Evolutionary conservation across 148 eudicot species (phyloP), one percentile per base, ranked within the genome.

Genomic region (Diospyros lotus): DNA sequence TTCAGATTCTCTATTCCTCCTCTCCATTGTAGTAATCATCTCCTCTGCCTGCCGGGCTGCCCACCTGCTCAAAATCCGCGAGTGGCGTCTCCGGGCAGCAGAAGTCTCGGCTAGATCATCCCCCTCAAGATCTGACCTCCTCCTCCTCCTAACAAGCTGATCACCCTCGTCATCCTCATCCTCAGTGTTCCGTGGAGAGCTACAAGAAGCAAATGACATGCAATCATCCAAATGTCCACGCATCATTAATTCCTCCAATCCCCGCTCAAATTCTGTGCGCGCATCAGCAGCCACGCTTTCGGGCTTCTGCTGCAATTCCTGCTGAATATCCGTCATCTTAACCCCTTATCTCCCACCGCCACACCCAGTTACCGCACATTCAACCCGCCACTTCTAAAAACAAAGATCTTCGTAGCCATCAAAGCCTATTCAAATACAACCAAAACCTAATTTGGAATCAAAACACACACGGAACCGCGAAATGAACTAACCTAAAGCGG

Each of bases 31-130:
- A 68, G 7, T 38, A 79, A 66, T 78, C 66, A 63, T 76, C 77
- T 74, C 67, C 74, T 6, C 28, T 0, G 99, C 98, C 76, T 93
- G 97, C 68, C 96, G 84, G 2, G 98, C 97, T 58, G 98, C 98
- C 98, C 96, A 93, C 77, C 91, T 67, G 64, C 97, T 87, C 85
- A 94, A 82, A 59, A 92, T 90, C 79, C 93, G 75, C 0, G 97
- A 92, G 58, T 93, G 99, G 18, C 93, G 79, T 81, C 97, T 87
- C 75, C 99, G 85, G 43, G 99, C 99, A 44, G 96, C 96, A 73
- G 99, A 93, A 53, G 99, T 85, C 80, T 95, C 99, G 0, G 99
- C 97, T 51, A 95, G 83, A 84, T 95, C 99, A 79, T 92, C 97
- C 15, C 92, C 97, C 66, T 93, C 97, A 9, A 95, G 90, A 74